Percentiles rank a stretch among this genome's conserved stretches.
These are phyloP conservation scores for Plasmodium billcollinsi DNA, from an alignment of 169 alveolate species.

Conservation along the genomic window DNA sequence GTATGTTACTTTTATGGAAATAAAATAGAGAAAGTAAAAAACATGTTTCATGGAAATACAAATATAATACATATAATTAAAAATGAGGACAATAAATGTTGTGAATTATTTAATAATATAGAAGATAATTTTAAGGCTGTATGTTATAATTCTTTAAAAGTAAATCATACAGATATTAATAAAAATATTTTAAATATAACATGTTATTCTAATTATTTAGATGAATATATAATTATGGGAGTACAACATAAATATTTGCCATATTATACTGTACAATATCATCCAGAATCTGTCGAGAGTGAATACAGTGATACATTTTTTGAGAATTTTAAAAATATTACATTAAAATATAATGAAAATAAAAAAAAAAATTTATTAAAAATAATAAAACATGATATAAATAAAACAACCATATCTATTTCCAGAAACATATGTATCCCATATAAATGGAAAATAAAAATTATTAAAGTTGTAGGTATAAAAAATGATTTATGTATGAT, in stretches of 20 bases:
- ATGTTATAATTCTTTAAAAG: constrained; percentile 55
- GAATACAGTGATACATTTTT: constrained; percentile 54
- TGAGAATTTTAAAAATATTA: constrained; percentile 49
- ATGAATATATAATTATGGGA: constrained; percentile 79
- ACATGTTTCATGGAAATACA: constrained; percentile 55
- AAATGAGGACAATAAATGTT: not conserved
- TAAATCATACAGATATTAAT: not conserved
- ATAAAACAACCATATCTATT: not conserved
- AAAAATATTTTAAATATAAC: constrained; percentile 8
- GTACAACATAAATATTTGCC: constrained; percentile 76
- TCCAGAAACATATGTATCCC: not conserved
- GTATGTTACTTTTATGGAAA: constrained; percentile 48
- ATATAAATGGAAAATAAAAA: constrained; percentile 14
- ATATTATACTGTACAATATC: constrained; percentile 81
- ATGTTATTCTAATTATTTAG: constrained; percentile 41
- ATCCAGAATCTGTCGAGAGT: constrained; percentile 82
- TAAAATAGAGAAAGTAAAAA: constrained; percentile 43
- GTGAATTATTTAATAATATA: constrained; percentile 45
- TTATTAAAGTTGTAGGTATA: constrained; percentile 21
- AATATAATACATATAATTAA: constrained; percentile 41
- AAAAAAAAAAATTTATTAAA: constrained; percentile 1
- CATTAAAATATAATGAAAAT: not conserved
- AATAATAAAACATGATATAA: not conserved
- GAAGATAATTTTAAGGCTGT: constrained; percentile 25
- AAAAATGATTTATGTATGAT: constrained; percentile 1